Base-by-base conservation (phyloP, 2,329 filamentous ascomycete species). In the Xylogone sp. region DNA sequence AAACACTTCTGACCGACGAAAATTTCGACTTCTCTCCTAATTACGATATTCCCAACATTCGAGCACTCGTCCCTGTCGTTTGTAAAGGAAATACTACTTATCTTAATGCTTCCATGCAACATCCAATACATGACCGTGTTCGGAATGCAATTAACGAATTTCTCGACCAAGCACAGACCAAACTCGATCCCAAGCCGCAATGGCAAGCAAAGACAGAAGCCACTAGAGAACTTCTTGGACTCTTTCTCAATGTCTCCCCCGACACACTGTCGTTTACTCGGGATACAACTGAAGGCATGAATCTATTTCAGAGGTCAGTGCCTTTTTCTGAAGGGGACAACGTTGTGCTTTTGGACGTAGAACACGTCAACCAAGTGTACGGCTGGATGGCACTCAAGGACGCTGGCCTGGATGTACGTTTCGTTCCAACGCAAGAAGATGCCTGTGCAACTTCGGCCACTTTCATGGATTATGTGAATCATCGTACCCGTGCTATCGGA, bases 201-300 rank as follows among this genome's bases (percentile, higher is more conserved):
- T 65, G 66, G 66, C 60, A 59, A 18, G 45, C 43, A 0, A 43
- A 45, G 1, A 52, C 52, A 2, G 60, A 62, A 42, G 58, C 59
- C 10, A 51, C 60, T n/a, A 55, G 62, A 0, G 22, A 46, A 1
- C 54, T 67, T 0, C 7, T 69, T 4, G 66, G 54, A 1, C 50
- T 56, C 8, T 67, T 65, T 49, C 62, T 69, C 56, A 61, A 64
- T 42, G 56, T 65, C n/a, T 53, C 62, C 2, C 47, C 55, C 1
- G 46, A 55, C 0, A 50, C 56, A 2, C 55, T 69, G 16, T 61
- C 64, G 2, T 63, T 69, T 43, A 66, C 64, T 0, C 59, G 65
- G 2, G 65, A 69, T 45, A 69, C 67, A 0, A 69, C 67, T 1
- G 67, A 69, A 43, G 67, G 56, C 0, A 52, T 68, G 0, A 61